Evolutionary conservation across 495 filamentous ascomycete species (phyloP).

Genomic region (Penicillium canariense): DNA sequence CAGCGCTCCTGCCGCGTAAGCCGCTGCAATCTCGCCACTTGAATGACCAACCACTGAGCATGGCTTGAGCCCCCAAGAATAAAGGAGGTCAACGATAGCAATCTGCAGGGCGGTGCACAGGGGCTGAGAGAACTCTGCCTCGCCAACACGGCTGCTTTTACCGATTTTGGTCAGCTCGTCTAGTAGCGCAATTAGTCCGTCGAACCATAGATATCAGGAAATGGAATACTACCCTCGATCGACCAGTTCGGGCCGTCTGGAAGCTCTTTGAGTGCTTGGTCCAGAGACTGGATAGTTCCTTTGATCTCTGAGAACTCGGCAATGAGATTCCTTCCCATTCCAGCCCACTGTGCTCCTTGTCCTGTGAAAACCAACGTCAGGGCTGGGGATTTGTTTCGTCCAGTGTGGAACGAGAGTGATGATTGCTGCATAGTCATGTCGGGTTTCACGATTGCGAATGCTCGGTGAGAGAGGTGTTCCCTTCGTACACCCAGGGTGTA

Average conservation of each 20-base stretch:
- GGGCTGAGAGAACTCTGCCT: constrained; percentile 36
- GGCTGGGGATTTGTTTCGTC: constrained; percentile 26
- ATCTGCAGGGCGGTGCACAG: constrained; percentile 52
- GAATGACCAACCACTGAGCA: constrained; percentile 58
- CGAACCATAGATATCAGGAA: not conserved
- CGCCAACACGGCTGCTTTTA: constrained; percentile 2
- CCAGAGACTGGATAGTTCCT: not conserved
- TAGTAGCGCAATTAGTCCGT: constrained; percentile 1
- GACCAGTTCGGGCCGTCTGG: not conserved
- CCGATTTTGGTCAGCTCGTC: constrained; percentile 12
- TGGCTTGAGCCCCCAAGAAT: constrained; percentile 38
- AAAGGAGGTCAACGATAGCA: constrained; percentile 44
- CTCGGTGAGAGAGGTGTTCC: constrained; percentile 9
- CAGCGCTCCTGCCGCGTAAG: constrained; percentile 55
- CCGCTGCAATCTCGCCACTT: constrained; percentile 61
- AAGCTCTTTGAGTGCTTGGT: not conserved
- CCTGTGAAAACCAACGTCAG: constrained; percentile 67
- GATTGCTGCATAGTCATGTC: not conserved
- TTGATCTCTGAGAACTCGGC: constrained; percentile 21
- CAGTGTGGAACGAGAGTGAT: not conserved
- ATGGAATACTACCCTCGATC: not conserved
- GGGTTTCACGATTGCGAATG: not conserved
- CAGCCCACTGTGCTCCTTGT: constrained; percentile 57
- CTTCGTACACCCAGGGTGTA: not conserved
- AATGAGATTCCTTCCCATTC: constrained; percentile 39